Evolutionary conservation across 2,329 filamentous ascomycete genomes (phyloP).

Genomic region (Xylogone sp.): DNA sequence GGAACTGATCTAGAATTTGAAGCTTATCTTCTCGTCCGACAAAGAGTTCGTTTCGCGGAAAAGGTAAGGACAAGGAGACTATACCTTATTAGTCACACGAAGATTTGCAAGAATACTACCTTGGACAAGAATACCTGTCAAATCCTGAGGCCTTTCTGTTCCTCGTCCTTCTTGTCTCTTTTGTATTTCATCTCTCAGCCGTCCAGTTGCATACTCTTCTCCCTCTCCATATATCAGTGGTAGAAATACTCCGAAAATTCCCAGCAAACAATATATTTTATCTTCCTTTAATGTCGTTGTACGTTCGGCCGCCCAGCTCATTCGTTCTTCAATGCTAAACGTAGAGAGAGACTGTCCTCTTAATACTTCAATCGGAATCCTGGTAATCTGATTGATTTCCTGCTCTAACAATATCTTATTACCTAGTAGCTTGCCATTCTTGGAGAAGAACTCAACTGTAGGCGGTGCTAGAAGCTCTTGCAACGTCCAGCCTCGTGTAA

Average conservation of each 20-base stretch:
- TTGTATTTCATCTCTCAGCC: constrained; percentile 3
- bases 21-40: constrained; percentile 4
- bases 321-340: constrained; percentile 9
- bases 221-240: constrained; percentile 38
- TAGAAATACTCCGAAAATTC: constrained; percentile 40
- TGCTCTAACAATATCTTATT: constrained; percentile 8
- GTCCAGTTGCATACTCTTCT: neutral
- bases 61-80: constrained; percentile 1
- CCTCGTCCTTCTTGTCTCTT: neutral
- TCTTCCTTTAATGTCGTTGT: constrained; percentile 34
- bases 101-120: neutral
- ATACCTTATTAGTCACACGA: neutral
- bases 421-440: constrained; percentile 10
- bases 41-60: constrained; percentile 5
- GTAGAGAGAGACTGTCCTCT: constrained; percentile 4
- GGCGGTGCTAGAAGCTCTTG: constrained; percentile 10
- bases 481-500: too few species aligned
- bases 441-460: constrained; percentile 12
- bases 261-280: constrained; percentile 38
- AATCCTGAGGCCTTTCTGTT: neutral
- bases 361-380: constrained; percentile 9
- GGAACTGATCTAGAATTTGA: constrained; percentile 3
- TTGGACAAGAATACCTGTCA: neutral
- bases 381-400: constrained; percentile 10
- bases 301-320: constrained; percentile 37